A percentile compares a stretch with the other conserved stretches of the same genome.
Evolutionary conservation across 305 asterid species (phyloP).

Genomic region (Fraxinus baroniana): DNA sequence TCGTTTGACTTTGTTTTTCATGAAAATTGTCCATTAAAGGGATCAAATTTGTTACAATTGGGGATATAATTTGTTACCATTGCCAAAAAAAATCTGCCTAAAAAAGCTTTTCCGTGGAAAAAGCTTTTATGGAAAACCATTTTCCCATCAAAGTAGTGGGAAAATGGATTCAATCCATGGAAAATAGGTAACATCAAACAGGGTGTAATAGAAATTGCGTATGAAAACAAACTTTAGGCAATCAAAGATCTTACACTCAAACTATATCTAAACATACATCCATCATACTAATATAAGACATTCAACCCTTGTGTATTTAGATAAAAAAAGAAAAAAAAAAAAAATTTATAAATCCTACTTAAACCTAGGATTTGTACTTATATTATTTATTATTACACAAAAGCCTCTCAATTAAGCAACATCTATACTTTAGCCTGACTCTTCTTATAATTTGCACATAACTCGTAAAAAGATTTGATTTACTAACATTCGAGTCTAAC

Average conservation of each 20-base stretch:
- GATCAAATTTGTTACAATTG: too few species aligned
- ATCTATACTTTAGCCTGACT: neutral
- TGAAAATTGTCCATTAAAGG: too few species aligned
- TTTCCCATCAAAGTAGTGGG: too few species aligned
- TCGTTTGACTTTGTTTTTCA: too few species aligned
- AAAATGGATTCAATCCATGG: too few species aligned
- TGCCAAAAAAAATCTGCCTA: too few species aligned
- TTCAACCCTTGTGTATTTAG: neutral
- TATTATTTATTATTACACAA: neutral
- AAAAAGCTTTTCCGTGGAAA: too few species aligned
- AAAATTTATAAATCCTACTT: neutral
- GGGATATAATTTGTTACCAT: too few species aligned
- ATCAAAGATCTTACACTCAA: constrained; percentile 12
- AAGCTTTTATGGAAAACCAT: too few species aligned
- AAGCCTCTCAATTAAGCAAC: neutral
- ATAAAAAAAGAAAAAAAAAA: too few species aligned
- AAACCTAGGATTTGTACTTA: neutral
- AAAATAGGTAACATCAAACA: too few species aligned
- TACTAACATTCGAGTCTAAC: neutral
- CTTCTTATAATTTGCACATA: neutral
- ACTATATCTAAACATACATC: neutral
- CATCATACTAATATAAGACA: neutral
- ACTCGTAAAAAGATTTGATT: neutral
- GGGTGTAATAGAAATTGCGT: neutral
- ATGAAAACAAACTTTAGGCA: neutral